These are phyloP conservation scores for Cladosporium sp. DNA, from an alignment of 2,329 filamentous ascomycete species.

Conservation along the genomic window DNA sequence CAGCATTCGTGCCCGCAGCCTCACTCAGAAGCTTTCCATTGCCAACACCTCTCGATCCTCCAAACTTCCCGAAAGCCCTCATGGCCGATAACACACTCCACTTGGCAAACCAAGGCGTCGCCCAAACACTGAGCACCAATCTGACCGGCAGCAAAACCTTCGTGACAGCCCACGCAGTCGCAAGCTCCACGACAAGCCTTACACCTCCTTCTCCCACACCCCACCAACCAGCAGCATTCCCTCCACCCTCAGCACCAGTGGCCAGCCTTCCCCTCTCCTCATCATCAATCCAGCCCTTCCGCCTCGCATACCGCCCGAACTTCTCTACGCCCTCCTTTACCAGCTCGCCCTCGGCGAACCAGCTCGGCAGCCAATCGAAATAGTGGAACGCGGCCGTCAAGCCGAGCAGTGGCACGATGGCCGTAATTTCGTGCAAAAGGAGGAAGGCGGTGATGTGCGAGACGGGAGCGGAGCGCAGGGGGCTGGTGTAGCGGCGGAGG, in stretches of 20 bases:
- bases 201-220: slow-evolving; percentile 41
- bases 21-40: slow-evolving; percentile 1
- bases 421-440: slow-evolving; percentile 85
- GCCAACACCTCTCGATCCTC: slow-evolving; percentile 29
- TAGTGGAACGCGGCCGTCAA: slow-evolving; percentile 77
- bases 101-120: slow-evolving; percentile 85
- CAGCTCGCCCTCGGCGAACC: slow-evolving; percentile 47
- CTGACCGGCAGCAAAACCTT: slow-evolving; percentile 76
- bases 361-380: slow-evolving; percentile 62
- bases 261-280: slow-evolving; percentile 23
- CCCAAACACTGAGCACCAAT: slow-evolving; percentile 74
- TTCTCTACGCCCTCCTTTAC: slow-evolving; percentile 59
- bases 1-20: slow-evolving; percentile 31
- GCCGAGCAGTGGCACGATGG: slow-evolving; percentile 69
- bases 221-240: slow-evolving; percentile 22
- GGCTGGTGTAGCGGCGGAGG: slow-evolving; percentile 62
- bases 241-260: slow-evolving; percentile 24
- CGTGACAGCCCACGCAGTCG: slow-evolving; percentile 83
- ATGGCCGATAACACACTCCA: slow-evolving; percentile 49
- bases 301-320: slow-evolving; percentile 70
- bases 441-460: slow-evolving; percentile 83
- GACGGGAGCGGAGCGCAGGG: slow-evolving; percentile 68
- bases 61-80: slow-evolving; percentile 29
- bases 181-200: slow-evolving; percentile 59
- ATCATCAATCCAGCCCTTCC: slow-evolving; percentile 74